Base-by-base conservation (phyloP, 129 eudicot genomes). In the Ambrosia artemisiifolia region DNA sequence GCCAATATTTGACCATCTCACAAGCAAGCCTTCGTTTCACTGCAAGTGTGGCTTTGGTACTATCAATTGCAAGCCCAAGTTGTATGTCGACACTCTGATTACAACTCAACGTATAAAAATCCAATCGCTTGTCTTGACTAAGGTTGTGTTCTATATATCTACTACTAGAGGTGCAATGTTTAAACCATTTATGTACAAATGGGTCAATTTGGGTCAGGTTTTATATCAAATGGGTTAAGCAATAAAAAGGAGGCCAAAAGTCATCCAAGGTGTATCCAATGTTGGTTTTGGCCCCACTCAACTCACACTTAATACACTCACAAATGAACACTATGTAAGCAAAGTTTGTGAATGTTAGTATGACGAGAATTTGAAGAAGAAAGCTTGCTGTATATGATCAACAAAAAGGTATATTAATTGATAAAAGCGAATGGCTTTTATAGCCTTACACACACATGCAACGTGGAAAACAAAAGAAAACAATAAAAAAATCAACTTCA, bases 1-100 rank as follows among this genome's bases (percentile, higher is more conserved):
- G 97, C 97, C 99, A 94, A 72, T 94, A 94, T 65, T 94, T 94
- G 48, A 94, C 96, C 96, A 94, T 94, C 86, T 94, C 99, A 84
- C 99, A 94, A 9, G 99, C 96, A 75, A 94, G 99, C 75, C 99
- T 94, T 72, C 98, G 77, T 79, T 94, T 94, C 68, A 95, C 99
- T 20, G 99, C 99, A 48, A 95, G 94, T 16, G 99, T 90, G 77
- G 97, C 97, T 70, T 95, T 95, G 14, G 99, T 85, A 83, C 97
- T 95, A 69, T 95, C 99, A 73, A 95, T 88, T 50, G 99, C 99
- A 73, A 95, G 84, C 74, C 99, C 99, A 77, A 95, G 97, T 83
- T 95, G 99, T 75, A 95, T 90, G 78, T 95, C 99, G 11, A 90
- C 99, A 65, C 93, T 91, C 99, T 95, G 76, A 55, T 49, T 33